These are phyloP conservation scores for Debaryomyces maramus DNA, from an alignment of 805 yeast species.

Conservation along the genomic window DNA sequence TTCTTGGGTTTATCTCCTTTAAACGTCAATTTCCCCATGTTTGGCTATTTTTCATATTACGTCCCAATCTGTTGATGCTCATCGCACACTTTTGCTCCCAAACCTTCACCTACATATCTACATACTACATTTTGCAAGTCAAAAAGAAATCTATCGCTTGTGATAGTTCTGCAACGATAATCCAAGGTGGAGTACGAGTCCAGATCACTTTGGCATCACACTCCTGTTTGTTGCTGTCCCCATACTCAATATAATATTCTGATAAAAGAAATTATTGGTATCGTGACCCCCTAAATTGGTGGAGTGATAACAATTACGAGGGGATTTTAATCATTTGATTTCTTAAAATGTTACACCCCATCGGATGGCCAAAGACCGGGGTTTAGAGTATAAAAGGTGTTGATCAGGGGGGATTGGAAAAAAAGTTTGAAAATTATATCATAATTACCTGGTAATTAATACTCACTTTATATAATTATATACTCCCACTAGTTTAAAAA, in stretches of 20 bases:
- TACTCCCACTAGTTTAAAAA: neutral
- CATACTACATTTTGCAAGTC: no score
- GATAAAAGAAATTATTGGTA: neutral
- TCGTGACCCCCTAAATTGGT: neutral
- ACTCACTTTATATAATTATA: no score
- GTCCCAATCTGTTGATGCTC: constrained; percentile 2
- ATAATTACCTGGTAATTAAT: neutral
- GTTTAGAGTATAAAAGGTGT: neutral
- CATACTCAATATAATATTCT: no score
- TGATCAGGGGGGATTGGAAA: neutral
- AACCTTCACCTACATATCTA: neutral
- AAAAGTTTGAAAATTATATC: neutral
- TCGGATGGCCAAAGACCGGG: neutral
- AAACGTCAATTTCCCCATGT: constrained; percentile 14
- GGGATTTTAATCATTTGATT: constrained; percentile 1
- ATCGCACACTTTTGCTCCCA: neutral
- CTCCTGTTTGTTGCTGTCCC: no score
- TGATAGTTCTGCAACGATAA: no score
- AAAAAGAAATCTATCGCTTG: no score
- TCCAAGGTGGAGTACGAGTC: no score
- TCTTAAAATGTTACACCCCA: neutral
- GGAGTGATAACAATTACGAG: constrained; percentile 4
- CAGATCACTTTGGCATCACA: no score
- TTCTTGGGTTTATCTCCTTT: constrained; percentile 12
- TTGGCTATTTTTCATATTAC: constrained; percentile 1